phyloP scores from a whole-genome alignment of 805 yeast genomes.

The Deakozyma indianensis region DNA sequence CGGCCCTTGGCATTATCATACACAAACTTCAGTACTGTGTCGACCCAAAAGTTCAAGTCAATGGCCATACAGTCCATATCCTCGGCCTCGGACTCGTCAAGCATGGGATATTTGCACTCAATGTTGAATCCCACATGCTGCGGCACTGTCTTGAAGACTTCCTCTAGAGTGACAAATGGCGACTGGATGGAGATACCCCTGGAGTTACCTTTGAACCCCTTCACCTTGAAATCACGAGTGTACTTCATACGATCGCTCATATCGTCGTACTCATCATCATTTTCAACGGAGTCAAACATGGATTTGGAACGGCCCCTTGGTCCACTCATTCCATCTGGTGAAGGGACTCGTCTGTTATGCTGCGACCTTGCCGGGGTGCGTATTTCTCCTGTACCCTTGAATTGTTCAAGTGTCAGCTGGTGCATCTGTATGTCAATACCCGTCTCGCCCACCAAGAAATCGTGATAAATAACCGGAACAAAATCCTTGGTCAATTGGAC shows the following conservation, averaged over 20 bases:
- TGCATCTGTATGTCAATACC: conserved; percentile 97
- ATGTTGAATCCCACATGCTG: conserved; percentile 80
- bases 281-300: conserved; percentile 14
- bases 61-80: conserved; percentile 74
- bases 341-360: conserved; percentile 2
- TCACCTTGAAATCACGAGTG: conserved; percentile 77
- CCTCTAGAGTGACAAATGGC: conserved; percentile 76
- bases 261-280: conserved; percentile 17
- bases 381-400: conserved; percentile 20
- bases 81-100: conserved; percentile 81
- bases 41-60: conserved; percentile 79
- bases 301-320: neutral
- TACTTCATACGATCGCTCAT: conserved; percentile 56
- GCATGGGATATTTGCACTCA: conserved; percentile 90
- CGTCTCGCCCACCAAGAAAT: conserved; percentile 84
- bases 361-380: conserved; percentile 3
- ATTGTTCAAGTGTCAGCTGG: conserved; percentile 77
- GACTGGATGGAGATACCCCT: conserved; percentile 86
- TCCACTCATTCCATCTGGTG: neutral
- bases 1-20: conserved; percentile 68
- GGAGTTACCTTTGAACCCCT: conserved; percentile 84
- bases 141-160: conserved; percentile 71
- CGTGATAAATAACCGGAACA: conserved; percentile 90
- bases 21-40: conserved; percentile 66
- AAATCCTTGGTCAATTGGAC: conserved; percentile 87